Evolutionary conservation across 495 filamentous ascomycete species (phyloP).

Genomic region (Penicillium angulare): DNA sequence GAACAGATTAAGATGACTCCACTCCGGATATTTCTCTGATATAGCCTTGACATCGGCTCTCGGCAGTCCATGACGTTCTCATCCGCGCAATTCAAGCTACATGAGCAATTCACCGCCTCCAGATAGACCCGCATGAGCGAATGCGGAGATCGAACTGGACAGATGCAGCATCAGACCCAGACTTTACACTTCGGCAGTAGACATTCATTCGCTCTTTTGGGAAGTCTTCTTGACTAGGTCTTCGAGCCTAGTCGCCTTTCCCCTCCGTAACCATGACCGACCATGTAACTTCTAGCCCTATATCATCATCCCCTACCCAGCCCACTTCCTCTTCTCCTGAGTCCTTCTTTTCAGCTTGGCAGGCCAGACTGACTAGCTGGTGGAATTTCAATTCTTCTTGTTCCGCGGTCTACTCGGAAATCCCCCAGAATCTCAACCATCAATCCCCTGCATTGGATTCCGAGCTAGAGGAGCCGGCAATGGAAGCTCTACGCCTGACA

Average conservation of each 20-base stretch:
- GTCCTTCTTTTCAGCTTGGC: conserved; percentile 7
- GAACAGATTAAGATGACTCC: not conserved
- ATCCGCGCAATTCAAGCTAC: not conserved
- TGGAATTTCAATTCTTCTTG: conserved; percentile 3
- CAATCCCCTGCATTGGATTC: conserved; percentile 1
- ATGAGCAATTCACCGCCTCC: conserved; percentile 4
- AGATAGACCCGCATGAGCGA: conserved; percentile 6
- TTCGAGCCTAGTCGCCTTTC: not conserved
- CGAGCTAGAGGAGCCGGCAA: not conserved
- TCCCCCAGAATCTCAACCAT: conserved; percentile 12
- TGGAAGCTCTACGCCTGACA: conserved; percentile 28
- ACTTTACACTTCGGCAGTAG: not conserved
- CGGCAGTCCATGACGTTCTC: conserved; percentile 22
- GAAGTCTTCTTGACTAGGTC: not conserved
- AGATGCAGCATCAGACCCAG: conserved; percentile 10
- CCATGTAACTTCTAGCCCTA: conserved; percentile 7
- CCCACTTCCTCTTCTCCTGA: conserved; percentile 13
- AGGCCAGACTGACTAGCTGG: conserved; percentile 7
- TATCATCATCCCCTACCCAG: conserved; percentile 11
- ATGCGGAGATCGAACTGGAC: conserved; percentile 14
- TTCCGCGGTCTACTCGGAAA: conserved; percentile 10
- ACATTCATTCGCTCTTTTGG: not conserved
- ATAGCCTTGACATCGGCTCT: conserved; percentile 2
- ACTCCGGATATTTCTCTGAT: not conserved
- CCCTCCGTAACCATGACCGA: conserved; percentile 10